Base-by-base conservation (phyloP, 306 rosid genomes). In the Pyrus pyrifolia region DNA sequence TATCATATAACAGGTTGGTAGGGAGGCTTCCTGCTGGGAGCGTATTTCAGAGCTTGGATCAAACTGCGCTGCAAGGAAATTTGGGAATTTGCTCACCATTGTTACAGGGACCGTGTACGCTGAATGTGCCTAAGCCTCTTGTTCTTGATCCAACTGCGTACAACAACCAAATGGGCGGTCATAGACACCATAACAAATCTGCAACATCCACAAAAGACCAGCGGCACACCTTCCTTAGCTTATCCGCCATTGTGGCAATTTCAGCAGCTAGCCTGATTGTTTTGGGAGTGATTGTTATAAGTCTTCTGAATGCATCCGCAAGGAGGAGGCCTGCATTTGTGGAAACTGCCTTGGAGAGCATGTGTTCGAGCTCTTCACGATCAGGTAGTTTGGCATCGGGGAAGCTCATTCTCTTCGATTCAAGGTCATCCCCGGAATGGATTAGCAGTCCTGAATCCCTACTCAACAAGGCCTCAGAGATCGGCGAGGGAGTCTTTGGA, bases 111-210 rank as follows among this genome's bases (percentile, higher is more conserved):
- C 97, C 98, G n/a, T 95, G 98, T 35, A 89, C 68, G 74, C 80
- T 92, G 96, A 82, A 95, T 81, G 96, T 90, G 14, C 85, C 97
- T 9, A 95, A 95, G 83, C 98, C 98, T 23, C 92, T 95, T 58
- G 98, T 92, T 6, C 89, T 95, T 71, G 97, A 92, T 60, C 98
- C 98, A 30, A 87, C 87, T 83, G 95, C 89, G 4, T 88, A 83
- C 80, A 64, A 70, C 80, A 79, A 59, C 76, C 91, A 88, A 88
- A 88, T 87, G 59, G 78, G 42, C 67, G 72, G 63, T 71, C 81
- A 76, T 30, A 81, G 83, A 66, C 82, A 79, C 22, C 81, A 76
- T 12, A 70, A 74, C 58, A 87, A 81, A 51, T 80, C 91, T 21
- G 57, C 85, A 1, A 30, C 11, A 49, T 45, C 85, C 1, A 38